phyloP scores from a whole-genome alignment of 2,329 filamentous ascomycete species.

The Fonsecaea multimorphosa region DNA sequence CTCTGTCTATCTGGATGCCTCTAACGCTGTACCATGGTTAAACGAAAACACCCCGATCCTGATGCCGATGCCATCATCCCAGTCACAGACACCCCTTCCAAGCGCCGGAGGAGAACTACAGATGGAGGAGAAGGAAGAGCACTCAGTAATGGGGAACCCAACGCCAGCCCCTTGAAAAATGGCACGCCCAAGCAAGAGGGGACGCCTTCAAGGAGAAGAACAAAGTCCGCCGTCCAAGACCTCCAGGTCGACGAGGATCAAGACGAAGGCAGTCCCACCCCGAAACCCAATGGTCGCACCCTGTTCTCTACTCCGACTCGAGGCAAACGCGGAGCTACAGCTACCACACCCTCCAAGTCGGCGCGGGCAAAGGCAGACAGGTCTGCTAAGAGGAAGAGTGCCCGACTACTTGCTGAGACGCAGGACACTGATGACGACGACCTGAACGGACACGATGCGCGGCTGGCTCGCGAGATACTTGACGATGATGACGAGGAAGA shows the following conservation, averaged over 20 bases:
- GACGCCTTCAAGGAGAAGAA: slow-evolving; percentile 26
- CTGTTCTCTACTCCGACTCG: slow-evolving; percentile 52
- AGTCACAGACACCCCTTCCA: slow-evolving; percentile 28
- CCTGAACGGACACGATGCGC: slow-evolving; percentile 68
- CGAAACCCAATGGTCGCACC: slow-evolving; percentile 43
- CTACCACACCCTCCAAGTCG: slow-evolving; percentile 66
- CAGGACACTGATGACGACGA: slow-evolving; percentile 63
- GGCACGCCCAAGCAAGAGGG: slow-evolving; percentile 50
- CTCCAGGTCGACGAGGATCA: slow-evolving; percentile 26
- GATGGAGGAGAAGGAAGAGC: background rate
- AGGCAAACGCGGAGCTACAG: slow-evolving; percentile 40
- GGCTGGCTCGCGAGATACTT: slow-evolving; percentile 71
- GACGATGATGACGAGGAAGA: slow-evolving; percentile 56
- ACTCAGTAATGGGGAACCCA: slow-evolving; percentile 17
- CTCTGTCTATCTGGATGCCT: background rate
- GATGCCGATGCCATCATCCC: slow-evolving; percentile 17
- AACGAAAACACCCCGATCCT: slow-evolving; percentile 31
- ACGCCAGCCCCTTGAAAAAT: slow-evolving; percentile 33
- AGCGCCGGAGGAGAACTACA: slow-evolving; percentile 28
- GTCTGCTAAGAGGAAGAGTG: slow-evolving; percentile 86
- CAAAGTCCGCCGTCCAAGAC: slow-evolving; percentile 22
- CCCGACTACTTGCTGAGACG: slow-evolving; percentile 74
- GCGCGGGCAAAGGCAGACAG: slow-evolving; percentile 78
- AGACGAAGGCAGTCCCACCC: slow-evolving; percentile 35
- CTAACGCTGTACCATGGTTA: slow-evolving; percentile 14